Evolutionary conservation across 257 asterid genomes (phyloP), one percentile per base, ranked within the genome.

Genomic region (Nicotiana tabacum): DNA sequence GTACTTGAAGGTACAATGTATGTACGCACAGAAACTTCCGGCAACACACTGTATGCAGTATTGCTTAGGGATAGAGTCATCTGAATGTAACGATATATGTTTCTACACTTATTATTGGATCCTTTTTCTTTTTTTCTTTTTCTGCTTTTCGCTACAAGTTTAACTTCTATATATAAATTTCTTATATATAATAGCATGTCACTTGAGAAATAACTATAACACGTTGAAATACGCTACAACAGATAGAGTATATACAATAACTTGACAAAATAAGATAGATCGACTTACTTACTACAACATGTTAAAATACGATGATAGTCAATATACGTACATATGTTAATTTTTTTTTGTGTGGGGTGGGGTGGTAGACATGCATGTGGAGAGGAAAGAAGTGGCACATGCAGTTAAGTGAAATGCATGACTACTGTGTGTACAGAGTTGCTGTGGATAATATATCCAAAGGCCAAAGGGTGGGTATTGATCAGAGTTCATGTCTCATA

Each of bases 1-100:
- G 97, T 93, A 94, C 97, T 90, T 92, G 91, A 90, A 86, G 88
- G 97, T 93, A 94, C 98, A 91, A 82, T 89, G 92, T 88, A 92
- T 90, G 87, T 82, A 88, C 92, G 83, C 87, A 83, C 53, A 78
- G 35, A 21, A 78, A 33, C 57, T 1, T 60, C 82, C 35, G 33
- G 37, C 32, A 12, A 33, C 13, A 60, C 29, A 64, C 37, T 35
- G 61, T 24, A 74, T 48, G 16, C 3, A 43, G 12, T 43, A 43
- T 9, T 43, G 51, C 11, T 74, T 48, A 24, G 4, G 61, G 62
- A 74, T 74, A 48, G n/a, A 7, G 43, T 48, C 24, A 70, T 70
- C 21, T 66, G 11, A 66, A 30, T 32, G 32, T 37, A 18, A 37
- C 77, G 32, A 53, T 53, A n/a, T 43, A 72, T 72, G 79, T 72